Evolutionary conservation across 495 filamentous ascomycete genomes (phyloP), one percentile per base, ranked within the genome.

Genomic region (Xanthoparmelia taractica): DNA sequence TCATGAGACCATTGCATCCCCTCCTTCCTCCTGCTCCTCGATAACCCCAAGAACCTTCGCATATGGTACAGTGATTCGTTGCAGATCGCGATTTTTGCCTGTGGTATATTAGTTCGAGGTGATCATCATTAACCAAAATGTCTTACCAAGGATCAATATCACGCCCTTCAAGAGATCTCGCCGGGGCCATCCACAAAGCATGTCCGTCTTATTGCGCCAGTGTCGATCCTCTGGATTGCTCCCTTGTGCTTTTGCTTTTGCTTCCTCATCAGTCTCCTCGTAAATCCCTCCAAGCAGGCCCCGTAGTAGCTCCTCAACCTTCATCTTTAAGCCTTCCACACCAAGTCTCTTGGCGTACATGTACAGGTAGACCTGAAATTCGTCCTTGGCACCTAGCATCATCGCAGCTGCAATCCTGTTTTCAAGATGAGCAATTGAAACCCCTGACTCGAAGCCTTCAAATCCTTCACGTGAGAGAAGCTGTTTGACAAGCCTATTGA

Each of bases 281-380:
- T 83, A 79, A 52, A 92, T 73, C 5, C 87, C 87, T 18, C 94
- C 92, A 29, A 93, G 76, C 55, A 98, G 74, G 40, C 84, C 85
- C 63, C 88, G 85, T 38, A 97, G 74, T 11, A 99, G 73, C 77
- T 97, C 95, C 68, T 96, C 94, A 1, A 97, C 90, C 74, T 97
- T 99, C 43, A 80, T 78, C 68, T 85, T 85, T 66, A 91, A 74
- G 0, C 92, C 92, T 70, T 99, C 95, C 1, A 90, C 90, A 2
- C 95, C 94, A 34, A 99, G 84, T 5, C 95, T 84, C 75, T 96
- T 97, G 2, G 90, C 93, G 67, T 97, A 99, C 90, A 97, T 97
- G 66, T 90, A 86, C 8, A 97, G 74, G 69, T 96, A 96, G 2
- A 95, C 77, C 61, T 88, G 82, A 76, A 97, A 97, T 70, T 97